Conservation (phyloP, 805 yeast species). For the Monosporozyma unispora region DNA sequence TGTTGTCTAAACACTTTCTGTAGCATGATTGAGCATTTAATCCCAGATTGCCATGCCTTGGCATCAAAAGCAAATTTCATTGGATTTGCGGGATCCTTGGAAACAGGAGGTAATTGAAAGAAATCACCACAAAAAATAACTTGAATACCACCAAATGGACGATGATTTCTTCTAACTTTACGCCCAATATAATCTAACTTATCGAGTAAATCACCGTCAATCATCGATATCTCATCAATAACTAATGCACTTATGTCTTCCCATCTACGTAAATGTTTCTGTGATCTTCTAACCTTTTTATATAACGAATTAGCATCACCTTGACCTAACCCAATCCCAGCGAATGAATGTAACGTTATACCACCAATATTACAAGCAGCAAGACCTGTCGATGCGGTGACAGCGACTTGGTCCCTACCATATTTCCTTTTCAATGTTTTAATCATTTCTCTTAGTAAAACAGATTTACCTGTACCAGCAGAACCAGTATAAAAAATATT, state of each 20-base stretch:
- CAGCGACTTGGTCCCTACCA: conserved; percentile 48
- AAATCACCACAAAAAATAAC: conserved; percentile 72
- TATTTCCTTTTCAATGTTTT: conserved; percentile 40
- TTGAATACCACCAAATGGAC: conserved; percentile 78
- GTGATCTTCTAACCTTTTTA: conserved; percentile 45
- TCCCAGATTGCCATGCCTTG: conserved; percentile 49
- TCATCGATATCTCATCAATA: conserved; percentile 76
- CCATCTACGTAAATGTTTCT: conserved; percentile 49
- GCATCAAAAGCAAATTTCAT: conserved; percentile 58
- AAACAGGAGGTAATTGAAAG: conserved; percentile 66
- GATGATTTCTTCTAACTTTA: conserved; percentile 34
- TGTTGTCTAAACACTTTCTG: conserved; percentile 67
- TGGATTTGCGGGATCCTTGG: conserved; percentile 23
- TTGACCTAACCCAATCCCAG: conserved; percentile 68
- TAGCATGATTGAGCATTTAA: conserved; percentile 49
- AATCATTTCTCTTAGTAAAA: conserved; percentile 60
- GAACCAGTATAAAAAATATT: conserved; percentile 91
- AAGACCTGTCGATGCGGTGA: conserved; percentile 78
- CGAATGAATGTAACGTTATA: conserved; percentile 62
- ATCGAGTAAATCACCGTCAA: conserved; percentile 58
- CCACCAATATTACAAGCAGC: conserved; percentile 83
- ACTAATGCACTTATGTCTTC: conserved; percentile 45
- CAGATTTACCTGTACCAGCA: conserved; percentile 97
- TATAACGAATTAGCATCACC: conserved; percentile 40
- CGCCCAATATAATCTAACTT: conserved; percentile 55